phyloP scores from a whole-genome alignment of 2,329 filamentous ascomycete species.

The Colletotrichum sp. region DNA sequence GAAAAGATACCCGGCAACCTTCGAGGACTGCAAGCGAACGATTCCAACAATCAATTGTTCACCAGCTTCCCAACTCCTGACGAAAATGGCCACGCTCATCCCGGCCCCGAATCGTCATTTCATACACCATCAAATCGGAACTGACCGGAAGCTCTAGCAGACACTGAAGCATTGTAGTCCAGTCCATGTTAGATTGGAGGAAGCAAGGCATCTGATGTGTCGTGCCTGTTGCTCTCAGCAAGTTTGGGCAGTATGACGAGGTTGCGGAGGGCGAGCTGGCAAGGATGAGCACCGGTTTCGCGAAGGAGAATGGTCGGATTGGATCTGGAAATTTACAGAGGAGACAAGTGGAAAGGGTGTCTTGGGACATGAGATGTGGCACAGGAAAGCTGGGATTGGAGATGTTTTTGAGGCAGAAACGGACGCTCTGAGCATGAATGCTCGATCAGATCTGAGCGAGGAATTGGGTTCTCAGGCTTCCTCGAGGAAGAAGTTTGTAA shows the following conservation, averaged over 20 bases:
- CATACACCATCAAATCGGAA: background rate
- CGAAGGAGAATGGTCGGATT: background rate
- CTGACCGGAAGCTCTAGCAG: background rate
- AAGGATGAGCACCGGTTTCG: background rate
- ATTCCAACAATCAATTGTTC: background rate
- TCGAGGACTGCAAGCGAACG: background rate
- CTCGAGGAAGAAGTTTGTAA: background rate
- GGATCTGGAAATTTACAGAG: background rate
- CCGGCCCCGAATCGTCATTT: background rate
- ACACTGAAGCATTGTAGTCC: background rate
- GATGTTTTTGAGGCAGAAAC: too few relatives aligned
- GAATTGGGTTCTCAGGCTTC: background rate
- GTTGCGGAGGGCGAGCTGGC: background rate
- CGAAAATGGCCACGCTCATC: background rate
- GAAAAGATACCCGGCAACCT: background rate
- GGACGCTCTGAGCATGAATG: background rate
- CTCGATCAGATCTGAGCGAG: background rate
- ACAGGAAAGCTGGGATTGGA: background rate
- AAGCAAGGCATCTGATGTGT: background rate
- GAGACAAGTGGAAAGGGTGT: background rate
- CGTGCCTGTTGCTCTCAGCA: background rate
- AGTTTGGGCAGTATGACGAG: background rate
- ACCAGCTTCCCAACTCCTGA: background rate
- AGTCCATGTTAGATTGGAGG: background rate
- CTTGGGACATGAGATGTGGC: background rate